phyloP scores from a whole-genome alignment of 768 basidiomycete genomes.

The Auricularia heimuer region DNA sequence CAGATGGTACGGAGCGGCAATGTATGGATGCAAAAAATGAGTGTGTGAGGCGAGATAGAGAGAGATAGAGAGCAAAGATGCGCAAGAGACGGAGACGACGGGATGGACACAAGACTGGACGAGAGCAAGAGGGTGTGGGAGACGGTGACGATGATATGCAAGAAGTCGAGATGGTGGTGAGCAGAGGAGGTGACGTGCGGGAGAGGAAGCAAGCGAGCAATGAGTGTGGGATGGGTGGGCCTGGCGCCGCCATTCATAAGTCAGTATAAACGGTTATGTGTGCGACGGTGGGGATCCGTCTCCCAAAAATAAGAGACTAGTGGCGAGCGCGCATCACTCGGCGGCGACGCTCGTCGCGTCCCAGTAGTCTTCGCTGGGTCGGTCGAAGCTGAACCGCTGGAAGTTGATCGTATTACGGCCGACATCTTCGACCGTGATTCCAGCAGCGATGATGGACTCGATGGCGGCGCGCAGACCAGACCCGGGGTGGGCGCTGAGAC shows the following conservation, averaged over 20 bases:
- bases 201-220: no score
- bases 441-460: background rate
- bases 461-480: background rate
- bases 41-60: background rate
- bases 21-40: background rate
- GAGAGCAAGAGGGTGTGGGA: background rate
- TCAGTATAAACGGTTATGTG: no score
- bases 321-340: background rate
- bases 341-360: background rate
- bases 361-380: constrained; percentile 1
- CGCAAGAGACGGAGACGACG: background rate
- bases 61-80: background rate
- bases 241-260: no score
- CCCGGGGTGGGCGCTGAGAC: background rate
- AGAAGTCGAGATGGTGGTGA: no score
- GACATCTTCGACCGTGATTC: background rate
- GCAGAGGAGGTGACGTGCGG: no score
- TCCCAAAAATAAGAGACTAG: background rate
- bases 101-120: background rate
- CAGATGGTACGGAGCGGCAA: background rate
- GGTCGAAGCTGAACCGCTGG: background rate
- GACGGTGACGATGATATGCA: background rate
- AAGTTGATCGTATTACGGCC: background rate
- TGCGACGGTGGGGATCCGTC: no score
- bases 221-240: no score